Evolutionary conservation across 1,284 basidiomycete genomes (phyloP).

Genomic region (Salmacisia buchloeana): DNA sequence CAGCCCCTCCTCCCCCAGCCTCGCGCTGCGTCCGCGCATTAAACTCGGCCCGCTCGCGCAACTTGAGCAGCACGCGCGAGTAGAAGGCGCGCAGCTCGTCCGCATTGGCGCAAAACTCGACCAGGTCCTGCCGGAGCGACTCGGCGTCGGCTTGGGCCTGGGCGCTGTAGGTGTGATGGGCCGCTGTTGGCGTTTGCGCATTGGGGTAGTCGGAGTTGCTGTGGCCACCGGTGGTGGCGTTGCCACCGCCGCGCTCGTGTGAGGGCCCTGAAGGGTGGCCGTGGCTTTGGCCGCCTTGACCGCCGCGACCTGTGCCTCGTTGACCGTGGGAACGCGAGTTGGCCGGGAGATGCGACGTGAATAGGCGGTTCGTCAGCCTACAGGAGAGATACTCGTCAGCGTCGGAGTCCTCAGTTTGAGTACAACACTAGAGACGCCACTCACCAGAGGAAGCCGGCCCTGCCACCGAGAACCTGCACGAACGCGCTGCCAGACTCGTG

Average conservation of each 20-base stretch:
- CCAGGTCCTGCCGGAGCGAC: conserved; percentile 28
- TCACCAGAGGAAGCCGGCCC: conserved; percentile 44
- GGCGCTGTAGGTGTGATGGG: not conserved
- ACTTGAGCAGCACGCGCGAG: conserved; percentile 12
- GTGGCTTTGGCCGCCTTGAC: too few species aligned
- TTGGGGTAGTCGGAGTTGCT: not conserved
- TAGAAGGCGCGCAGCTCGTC: conserved; percentile 38
- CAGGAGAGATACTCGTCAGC: not conserved
- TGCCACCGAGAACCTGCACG: conserved; percentile 43
- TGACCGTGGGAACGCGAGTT: not conserved
- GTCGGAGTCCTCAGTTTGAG: not conserved
- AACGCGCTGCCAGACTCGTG: conserved; percentile 46
- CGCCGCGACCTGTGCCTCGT: not conserved
- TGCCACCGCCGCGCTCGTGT: conserved; percentile 8
- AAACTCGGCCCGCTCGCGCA: not conserved
- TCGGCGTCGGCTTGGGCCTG: conserved; percentile 30
- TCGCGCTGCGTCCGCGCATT: not conserved
- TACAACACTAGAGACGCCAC: not conserved
- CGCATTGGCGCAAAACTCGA: conserved; percentile 30
- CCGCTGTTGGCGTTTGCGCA: not conserved
- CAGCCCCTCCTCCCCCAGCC: too few species aligned
- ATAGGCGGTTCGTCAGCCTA: conserved; percentile 42
- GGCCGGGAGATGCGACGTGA: conserved; percentile 28
- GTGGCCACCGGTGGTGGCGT: not conserved
- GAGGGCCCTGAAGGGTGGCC: too few species aligned